These are phyloP conservation scores for Alternaria angustiovoidea DNA, from an alignment of 2,329 filamentous ascomycete species.

Conservation along the genomic window DNA sequence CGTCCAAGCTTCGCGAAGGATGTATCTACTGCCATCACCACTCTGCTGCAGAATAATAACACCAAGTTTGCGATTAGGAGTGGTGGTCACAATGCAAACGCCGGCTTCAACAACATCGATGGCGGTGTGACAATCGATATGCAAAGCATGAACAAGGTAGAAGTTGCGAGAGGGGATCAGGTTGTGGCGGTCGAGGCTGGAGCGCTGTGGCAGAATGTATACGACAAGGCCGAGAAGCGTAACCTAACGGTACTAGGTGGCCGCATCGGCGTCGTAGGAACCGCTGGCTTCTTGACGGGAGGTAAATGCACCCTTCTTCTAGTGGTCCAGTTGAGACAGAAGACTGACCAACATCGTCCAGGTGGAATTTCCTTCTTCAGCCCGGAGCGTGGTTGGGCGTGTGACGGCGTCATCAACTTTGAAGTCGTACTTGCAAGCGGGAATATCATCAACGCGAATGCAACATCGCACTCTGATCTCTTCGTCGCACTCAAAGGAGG, in stretches of 20 bases:
- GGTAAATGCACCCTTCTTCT: slow-evolving; percentile 22
- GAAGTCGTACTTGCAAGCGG: slow-evolving; percentile 52
- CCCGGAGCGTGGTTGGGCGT: slow-evolving; percentile 30
- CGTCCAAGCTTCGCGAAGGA: slow-evolving; percentile 28
- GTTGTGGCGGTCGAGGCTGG: slow-evolving; percentile 38
- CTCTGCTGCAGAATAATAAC: slow-evolving; percentile 16
- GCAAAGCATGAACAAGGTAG: slow-evolving; percentile 30
- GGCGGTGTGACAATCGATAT: slow-evolving; percentile 46
- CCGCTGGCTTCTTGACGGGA: slow-evolving; percentile 41
- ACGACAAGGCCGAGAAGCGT: slow-evolving; percentile 34
- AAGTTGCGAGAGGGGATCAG: slow-evolving; percentile 19
- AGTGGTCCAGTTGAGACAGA: background rate
- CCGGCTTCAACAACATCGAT: slow-evolving; percentile 40
- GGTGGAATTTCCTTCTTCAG: slow-evolving; percentile 35
- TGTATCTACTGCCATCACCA: slow-evolving; percentile 25
- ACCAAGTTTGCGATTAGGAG: slow-evolving; percentile 36
- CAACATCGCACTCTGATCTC: slow-evolving; percentile 45
- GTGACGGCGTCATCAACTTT: slow-evolving; percentile 39
- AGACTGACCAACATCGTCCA: background rate
- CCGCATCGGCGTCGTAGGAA: slow-evolving; percentile 39
- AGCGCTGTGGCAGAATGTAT: slow-evolving; percentile 48
- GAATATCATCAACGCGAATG: slow-evolving; percentile 49
- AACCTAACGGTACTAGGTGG: slow-evolving; percentile 32
- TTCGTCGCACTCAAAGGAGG: slow-evolving; percentile 55
- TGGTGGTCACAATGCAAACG: slow-evolving; percentile 36